phyloP scores from a whole-genome alignment of 805 yeast species.

The Cyberlindnera euphorbiiphila region DNA sequence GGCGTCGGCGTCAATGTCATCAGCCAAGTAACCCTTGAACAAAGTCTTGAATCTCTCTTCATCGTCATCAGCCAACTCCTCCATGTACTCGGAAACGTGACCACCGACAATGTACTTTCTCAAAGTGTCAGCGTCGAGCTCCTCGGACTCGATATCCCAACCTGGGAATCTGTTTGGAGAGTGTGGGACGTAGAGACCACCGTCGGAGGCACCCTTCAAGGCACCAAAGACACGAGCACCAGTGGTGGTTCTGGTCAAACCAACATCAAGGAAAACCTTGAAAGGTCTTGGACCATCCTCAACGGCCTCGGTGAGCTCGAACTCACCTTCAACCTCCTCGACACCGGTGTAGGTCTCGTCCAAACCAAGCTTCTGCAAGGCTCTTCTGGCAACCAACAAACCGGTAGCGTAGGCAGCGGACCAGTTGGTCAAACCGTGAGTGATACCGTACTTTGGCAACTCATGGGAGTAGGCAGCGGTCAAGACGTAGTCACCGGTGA shows the following conservation, averaged over 20 bases:
- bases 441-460: constrained; percentile 96
- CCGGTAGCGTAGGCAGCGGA: constrained; percentile 99
- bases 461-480: constrained; percentile 99
- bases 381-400: constrained; percentile 98
- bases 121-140: constrained; percentile 93
- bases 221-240: constrained; percentile 99
- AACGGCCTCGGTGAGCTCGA: constrained; percentile 95
- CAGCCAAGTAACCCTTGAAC: constrained; percentile 95
- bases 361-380: constrained; percentile 93
- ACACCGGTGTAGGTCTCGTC: constrained; percentile 99
- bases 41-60: constrained; percentile 97
- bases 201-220: constrained; percentile 99
- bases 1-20: constrained; percentile 95
- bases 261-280: constrained; percentile 98
- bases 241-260: constrained; percentile 99
- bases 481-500: constrained; percentile 94
- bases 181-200: constrained; percentile 99
- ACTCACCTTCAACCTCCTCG: constrained; percentile 99
- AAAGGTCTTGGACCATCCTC: constrained; percentile 99
- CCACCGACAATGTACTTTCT: constrained; percentile 99
- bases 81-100: constrained; percentile 99
- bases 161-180: constrained; percentile 99
- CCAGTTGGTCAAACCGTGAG: constrained; percentile 99
- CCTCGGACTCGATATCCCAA: constrained; percentile 98
- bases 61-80: constrained; percentile 99